These are phyloP conservation scores for Limnomonas spitsbergensis DNA, from an alignment of 139 green algal genomes.

Conservation along the genomic window DNA sequence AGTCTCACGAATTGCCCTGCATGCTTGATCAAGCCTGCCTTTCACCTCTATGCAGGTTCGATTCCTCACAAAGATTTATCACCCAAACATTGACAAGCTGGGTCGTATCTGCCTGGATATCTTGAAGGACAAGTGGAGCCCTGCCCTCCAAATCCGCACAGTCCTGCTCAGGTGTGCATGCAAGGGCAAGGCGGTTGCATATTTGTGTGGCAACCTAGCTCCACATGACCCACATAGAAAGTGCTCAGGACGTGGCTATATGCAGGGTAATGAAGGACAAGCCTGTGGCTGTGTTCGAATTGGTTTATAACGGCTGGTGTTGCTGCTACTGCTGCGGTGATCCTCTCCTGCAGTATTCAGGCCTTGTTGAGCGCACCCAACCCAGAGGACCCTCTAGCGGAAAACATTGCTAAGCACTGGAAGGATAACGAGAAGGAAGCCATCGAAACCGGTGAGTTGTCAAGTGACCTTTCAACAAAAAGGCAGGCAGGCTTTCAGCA, in stretches of 20 bases:
- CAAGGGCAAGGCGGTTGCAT: too few relatives aligned
- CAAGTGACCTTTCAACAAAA: background rate
- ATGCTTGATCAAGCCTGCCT: background rate
- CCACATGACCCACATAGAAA: too few relatives aligned
- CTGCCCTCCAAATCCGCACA: constrained; percentile 96
- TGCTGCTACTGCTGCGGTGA: too few relatives aligned
- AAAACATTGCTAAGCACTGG: constrained; percentile 96
- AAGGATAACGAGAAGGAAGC: constrained; percentile 49
- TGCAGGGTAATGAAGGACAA: too few relatives aligned
- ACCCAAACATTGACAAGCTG: constrained; percentile 99
- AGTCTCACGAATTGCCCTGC: background rate
- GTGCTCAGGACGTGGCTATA: too few relatives aligned
- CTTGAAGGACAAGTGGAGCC: constrained; percentile 99
- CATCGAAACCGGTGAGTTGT: background rate
- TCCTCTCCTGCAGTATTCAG: constrained; percentile 90
- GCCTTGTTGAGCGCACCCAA: constrained; percentile 95
- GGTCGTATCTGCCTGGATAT: constrained; percentile 99
- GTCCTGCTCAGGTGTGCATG: constrained; percentile 74
- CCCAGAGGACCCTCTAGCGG: constrained; percentile 95
- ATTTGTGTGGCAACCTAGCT: too few relatives aligned
- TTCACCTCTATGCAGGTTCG: constrained; percentile 67
- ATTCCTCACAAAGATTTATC: constrained; percentile 99
- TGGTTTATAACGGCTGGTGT: too few relatives aligned
- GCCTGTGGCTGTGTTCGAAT: too few relatives aligned
- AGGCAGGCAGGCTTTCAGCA: too few relatives aligned